phyloP scores from a whole-genome alignment of 2,329 filamentous ascomycete species.

The Mycosphaerelloides madeirae region DNA sequence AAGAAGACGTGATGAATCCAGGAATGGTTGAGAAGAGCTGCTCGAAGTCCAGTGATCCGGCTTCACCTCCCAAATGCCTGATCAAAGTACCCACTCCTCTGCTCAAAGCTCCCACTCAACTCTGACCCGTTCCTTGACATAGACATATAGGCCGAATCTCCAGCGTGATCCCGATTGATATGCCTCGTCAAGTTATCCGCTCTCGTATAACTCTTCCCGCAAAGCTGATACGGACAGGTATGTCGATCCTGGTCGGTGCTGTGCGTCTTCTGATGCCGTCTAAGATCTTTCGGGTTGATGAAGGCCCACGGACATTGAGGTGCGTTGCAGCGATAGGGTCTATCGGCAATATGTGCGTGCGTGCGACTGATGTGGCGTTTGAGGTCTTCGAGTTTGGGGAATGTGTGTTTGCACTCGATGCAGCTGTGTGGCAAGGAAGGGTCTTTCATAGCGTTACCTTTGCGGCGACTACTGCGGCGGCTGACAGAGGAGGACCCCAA shows the following conservation, averaged over 20 bases:
- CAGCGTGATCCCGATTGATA: background rate
- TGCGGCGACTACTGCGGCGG: constrained; percentile 1
- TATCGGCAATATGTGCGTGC: background rate
- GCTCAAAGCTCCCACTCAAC: no score
- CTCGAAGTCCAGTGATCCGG: no score
- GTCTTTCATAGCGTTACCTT: constrained; percentile 3
- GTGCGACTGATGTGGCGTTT: constrained; percentile 8
- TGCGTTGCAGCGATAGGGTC: constrained; percentile 1
- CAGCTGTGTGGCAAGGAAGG: constrained; percentile 2
- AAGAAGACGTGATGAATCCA: no score
- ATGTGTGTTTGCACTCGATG: constrained; percentile 1
- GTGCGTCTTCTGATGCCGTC: constrained; percentile 6
- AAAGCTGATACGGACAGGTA: background rate
- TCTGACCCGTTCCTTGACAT: background rate
- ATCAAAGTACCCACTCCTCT: no score
- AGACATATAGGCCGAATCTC: constrained; percentile 5
- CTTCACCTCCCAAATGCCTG: no score
- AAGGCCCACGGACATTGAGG: constrained; percentile 5
- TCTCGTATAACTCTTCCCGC: constrained; percentile 6
- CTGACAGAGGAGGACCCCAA: background rate
- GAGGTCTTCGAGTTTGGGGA: constrained; percentile 1
- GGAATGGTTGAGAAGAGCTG: no score
- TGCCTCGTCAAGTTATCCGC: constrained; percentile 7
- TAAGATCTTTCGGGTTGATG: constrained; percentile 11
- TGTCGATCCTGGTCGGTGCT: background rate